These are phyloP conservation scores for Scopulariopsis brevicaulis DNA, from an alignment of 2,329 filamentous ascomycete species.

Conservation along the genomic window DNA sequence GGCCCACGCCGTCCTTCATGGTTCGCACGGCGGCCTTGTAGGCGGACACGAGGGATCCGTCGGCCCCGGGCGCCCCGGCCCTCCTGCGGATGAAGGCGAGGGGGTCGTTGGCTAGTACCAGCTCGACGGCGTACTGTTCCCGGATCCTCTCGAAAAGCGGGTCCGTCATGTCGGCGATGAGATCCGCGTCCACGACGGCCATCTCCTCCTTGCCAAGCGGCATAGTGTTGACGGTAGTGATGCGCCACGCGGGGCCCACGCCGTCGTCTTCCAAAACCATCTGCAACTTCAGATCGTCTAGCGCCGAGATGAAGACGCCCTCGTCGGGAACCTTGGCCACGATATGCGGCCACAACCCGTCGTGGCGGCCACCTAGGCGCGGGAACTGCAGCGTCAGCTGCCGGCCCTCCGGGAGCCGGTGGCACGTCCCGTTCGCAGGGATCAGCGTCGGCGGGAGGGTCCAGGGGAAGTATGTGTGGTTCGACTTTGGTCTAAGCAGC, in stretches of 20 bases:
- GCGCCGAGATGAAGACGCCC: conserved; percentile 13
- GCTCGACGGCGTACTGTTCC: conserved; percentile 60
- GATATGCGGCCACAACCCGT: conserved; percentile 25
- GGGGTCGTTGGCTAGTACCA: conserved; percentile 42
- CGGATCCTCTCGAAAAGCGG: conserved; percentile 73
- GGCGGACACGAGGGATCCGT: conserved; percentile 7
- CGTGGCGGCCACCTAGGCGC: conserved; percentile 26
- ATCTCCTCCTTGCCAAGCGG: conserved; percentile 80
- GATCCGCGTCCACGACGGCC: conserved; percentile 66
- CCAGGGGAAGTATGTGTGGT: conserved; percentile 87
- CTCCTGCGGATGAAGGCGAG: conserved; percentile 18
- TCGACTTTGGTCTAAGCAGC: conserved; percentile 44
- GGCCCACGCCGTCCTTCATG: conserved; percentile 7
- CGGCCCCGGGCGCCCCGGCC: conserved; percentile 7
- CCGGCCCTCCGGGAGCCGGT: conserved; percentile 56
- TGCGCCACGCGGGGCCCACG: conserved; percentile 39
- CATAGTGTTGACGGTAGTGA: conserved; percentile 72
- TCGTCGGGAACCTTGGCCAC: conserved; percentile 11
- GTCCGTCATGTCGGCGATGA: conserved; percentile 67
- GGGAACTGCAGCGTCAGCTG: conserved; percentile 58
- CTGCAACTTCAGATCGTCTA: conserved; percentile 50
- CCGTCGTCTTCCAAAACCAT: conserved; percentile 50
- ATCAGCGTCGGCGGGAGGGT: conserved; percentile 70
- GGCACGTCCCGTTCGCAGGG: conserved; percentile 66
- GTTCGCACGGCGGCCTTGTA: conserved; percentile 10